phyloP scores from a whole-genome alignment of 768 basidiomycete genomes.

The Trametes punicea region DNA sequence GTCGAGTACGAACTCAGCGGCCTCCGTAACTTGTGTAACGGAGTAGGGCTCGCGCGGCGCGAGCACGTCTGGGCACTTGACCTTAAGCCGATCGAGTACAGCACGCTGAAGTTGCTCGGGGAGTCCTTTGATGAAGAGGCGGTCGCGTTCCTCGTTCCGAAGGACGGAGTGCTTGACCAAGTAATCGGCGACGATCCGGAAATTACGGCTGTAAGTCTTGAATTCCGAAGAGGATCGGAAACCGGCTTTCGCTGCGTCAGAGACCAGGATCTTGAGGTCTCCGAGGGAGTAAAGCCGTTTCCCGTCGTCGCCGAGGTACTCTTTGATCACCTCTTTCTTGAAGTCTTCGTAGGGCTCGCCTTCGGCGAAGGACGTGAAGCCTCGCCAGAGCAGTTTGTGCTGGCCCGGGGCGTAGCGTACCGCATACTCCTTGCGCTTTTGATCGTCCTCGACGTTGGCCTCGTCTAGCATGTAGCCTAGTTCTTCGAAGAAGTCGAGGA shows the following conservation, averaged over 20 bases:
- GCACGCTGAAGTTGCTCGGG: neutral
- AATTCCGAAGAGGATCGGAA: neutral
- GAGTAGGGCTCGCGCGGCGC: constrained; percentile 28
- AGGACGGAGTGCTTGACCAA: constrained; percentile 21
- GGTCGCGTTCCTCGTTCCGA: constrained; percentile 22
- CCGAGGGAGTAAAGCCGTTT: constrained; percentile 18
- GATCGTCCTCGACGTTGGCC: neutral
- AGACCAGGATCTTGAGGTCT: constrained; percentile 27
- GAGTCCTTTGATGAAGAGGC: constrained; percentile 22
- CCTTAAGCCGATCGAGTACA: constrained; percentile 15
- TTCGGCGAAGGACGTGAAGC: neutral
- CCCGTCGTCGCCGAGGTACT: constrained; percentile 24
- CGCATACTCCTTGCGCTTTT: neutral
- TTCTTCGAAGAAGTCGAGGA: constrained; percentile 17
- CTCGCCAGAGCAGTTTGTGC: constrained; percentile 1
- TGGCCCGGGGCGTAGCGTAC: constrained; percentile 3
- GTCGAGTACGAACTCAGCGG: constrained; percentile 21
- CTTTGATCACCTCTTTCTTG: constrained; percentile 23
- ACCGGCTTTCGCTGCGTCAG: constrained; percentile 7
- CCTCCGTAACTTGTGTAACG: constrained; percentile 22
- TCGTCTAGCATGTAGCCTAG: constrained; percentile 3
- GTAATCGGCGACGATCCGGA: constrained; percentile 20
- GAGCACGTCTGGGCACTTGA: constrained; percentile 23
- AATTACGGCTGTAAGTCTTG: constrained; percentile 22
- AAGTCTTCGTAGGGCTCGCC: constrained; percentile 21